Evolutionary conservation across 1,139 yeast species (phyloP).

Genomic region (Lodderomyces oxycetoniae): DNA sequence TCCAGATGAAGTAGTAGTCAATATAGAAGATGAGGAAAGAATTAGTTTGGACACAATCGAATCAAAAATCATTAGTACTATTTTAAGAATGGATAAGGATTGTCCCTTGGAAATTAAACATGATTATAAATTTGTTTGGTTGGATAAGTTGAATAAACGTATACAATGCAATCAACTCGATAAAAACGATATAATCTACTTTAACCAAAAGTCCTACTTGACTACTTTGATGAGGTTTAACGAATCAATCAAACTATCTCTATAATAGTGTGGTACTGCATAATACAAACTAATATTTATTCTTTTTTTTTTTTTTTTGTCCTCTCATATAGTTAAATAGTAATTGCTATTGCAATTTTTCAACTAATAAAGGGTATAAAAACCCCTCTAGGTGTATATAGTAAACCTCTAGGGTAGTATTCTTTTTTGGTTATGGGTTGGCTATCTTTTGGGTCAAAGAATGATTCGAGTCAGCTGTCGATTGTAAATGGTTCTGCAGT

Average conservation of each 20-base stretch:
- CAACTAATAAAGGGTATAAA: too few species aligned
- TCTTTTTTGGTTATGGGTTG: slow-evolving; percentile 13
- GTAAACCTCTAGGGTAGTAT: too few species aligned
- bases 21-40: slow-evolving; percentile 20
- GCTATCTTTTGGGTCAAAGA: slow-evolving; percentile 11
- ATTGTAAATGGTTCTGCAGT: too few species aligned
- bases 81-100: slow-evolving; percentile 28
- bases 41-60: slow-evolving; percentile 23
- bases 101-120: slow-evolving; percentile 28
- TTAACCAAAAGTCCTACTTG: slow-evolving; percentile 27
- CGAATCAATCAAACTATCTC: too few species aligned
- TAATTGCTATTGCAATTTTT: too few species aligned
- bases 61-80: slow-evolving; percentile 24
- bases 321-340: too few species aligned
- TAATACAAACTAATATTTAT: too few species aligned
- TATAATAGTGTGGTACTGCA: too few species aligned
- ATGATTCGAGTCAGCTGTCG: too few species aligned
- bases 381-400: too few species aligned
- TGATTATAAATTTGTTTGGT: slow-evolving; percentile 30
- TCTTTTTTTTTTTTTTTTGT: too few species aligned
- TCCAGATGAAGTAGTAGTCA: slow-evolving; percentile 16
- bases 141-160: slow-evolving; percentile 12
- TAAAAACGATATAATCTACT: too few species aligned
- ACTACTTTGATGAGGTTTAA: slow-evolving; percentile 31
- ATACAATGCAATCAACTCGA: neutral